Evolutionary conservation across 2,329 filamentous ascomycete species (phyloP).

Genomic region (Aureobasidium sp.): DNA sequence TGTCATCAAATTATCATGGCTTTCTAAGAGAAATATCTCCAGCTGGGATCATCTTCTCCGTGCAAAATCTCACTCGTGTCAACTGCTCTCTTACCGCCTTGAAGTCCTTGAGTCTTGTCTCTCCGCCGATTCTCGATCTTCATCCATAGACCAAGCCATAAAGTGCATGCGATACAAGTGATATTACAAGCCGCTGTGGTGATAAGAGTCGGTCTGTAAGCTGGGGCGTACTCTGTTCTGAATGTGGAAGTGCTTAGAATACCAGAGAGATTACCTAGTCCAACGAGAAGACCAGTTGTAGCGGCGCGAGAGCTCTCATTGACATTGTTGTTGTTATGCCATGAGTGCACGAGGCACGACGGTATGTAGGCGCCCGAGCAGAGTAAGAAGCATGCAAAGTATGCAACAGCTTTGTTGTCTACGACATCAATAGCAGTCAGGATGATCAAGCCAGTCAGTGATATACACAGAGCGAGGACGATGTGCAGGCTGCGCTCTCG

Average conservation of each 20-base stretch:
- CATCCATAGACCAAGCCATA: slow-evolving; percentile 40
- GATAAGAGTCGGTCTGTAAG: slow-evolving; percentile 42
- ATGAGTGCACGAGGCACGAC: slow-evolving; percentile 41
- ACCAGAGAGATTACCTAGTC: slow-evolving; percentile 43
- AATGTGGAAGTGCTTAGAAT: slow-evolving; percentile 43
- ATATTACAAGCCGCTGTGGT: slow-evolving; percentile 38
- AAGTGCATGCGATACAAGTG: slow-evolving; percentile 34
- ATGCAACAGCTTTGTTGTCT: slow-evolving; percentile 37
- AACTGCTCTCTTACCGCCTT: not conserved
- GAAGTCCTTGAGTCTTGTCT: slow-evolving; percentile 30
- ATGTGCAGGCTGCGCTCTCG: slow-evolving; percentile 44
- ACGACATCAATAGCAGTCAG: slow-evolving; percentile 39
- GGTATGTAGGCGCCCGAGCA: slow-evolving; percentile 41
- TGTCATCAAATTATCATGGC: too few relatives aligned
- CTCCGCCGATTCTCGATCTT: slow-evolving; percentile 37
- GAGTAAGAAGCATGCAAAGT: slow-evolving; percentile 46
- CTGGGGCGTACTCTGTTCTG: slow-evolving; percentile 42
- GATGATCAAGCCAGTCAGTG: slow-evolving; percentile 39
- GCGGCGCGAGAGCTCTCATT: slow-evolving; percentile 44
- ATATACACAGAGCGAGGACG: slow-evolving; percentile 33
- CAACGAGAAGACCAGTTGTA: slow-evolving; percentile 42
- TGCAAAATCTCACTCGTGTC: not conserved
- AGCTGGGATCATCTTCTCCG: not conserved
- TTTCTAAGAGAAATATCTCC: not conserved
- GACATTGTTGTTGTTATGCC: slow-evolving; percentile 49